phyloP scores from a whole-genome alignment of 2,329 filamentous ascomycete species.

The Pseudogymnoascus sp. region DNA sequence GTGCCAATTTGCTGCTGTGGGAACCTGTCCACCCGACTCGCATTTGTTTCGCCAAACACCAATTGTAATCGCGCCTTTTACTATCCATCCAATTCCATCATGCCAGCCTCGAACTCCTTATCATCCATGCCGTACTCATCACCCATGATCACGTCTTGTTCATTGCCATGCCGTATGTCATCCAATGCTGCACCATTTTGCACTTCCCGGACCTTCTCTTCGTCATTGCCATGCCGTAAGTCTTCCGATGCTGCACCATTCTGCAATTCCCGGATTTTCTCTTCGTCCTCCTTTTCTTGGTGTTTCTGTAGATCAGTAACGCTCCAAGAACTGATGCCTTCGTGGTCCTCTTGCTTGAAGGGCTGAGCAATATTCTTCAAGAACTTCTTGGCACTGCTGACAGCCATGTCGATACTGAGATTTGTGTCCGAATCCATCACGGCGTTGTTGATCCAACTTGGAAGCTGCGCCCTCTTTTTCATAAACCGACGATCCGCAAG shows the following conservation, averaged over 20 bases:
- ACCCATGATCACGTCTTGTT: constrained; percentile 12
- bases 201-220: constrained; percentile 57
- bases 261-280: constrained; percentile 56
- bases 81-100: constrained; percentile 40
- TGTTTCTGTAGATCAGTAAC: constrained; percentile 68
- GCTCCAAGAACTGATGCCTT: constrained; percentile 91
- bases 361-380: constrained; percentile 86
- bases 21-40: neutral
- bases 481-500: constrained; percentile 88
- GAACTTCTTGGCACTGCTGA: constrained; percentile 82
- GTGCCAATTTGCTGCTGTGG: neutral
- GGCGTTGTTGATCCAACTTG: constrained; percentile 93
- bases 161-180: constrained; percentile 18
- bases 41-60: constrained; percentile 3
- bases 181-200: constrained; percentile 37
- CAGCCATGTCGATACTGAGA: constrained; percentile 90
- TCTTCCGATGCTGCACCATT: constrained; percentile 32
- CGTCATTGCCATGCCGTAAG: constrained; percentile 32
- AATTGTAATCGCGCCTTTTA: constrained; percentile 1
- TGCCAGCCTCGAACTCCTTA: constrained; percentile 39
- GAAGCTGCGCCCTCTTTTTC: constrained; percentile 82
- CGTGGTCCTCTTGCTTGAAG: constrained; percentile 72
- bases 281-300: constrained; percentile 65
- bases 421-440: constrained; percentile 80
- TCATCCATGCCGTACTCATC: constrained; percentile 28